phyloP scores from a whole-genome alignment of 2,329 filamentous ascomycete species.

The Aspergillus ibericus region DNA sequence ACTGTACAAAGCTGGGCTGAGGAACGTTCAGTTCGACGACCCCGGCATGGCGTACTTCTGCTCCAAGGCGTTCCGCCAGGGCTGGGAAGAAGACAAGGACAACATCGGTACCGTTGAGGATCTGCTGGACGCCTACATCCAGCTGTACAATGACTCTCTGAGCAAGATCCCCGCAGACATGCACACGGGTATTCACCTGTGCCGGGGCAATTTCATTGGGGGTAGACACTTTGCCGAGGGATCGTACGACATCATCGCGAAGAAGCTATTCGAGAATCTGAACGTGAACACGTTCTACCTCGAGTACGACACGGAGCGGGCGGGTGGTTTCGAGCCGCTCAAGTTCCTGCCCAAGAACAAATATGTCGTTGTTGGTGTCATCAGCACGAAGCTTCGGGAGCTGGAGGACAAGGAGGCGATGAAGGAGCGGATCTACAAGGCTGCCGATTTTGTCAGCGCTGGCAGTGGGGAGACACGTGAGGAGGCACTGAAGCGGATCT shows the following conservation, averaged over 20 bases:
- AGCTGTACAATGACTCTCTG: slow-evolving; percentile 2
- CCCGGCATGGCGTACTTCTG: slow-evolving; percentile 5
- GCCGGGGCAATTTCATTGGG: slow-evolving; percentile 3
- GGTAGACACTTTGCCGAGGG: slow-evolving; percentile 1
- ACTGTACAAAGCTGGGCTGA: neutral
- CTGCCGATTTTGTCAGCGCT: neutral
- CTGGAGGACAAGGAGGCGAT: slow-evolving; percentile 1
- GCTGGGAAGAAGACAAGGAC: neutral
- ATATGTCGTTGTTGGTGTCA: slow-evolving; percentile 2
- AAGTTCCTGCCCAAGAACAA: slow-evolving; percentile 1
- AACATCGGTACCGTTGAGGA: neutral
- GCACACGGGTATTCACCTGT: slow-evolving; percentile 1
- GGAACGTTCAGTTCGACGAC: slow-evolving; percentile 3
- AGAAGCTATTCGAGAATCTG: slow-evolving; percentile 2
- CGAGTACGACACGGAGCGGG: slow-evolving; percentile 3
- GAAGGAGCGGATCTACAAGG: slow-evolving; percentile 2
- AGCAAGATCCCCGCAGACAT: neutral
- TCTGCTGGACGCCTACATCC: slow-evolving; percentile 1
- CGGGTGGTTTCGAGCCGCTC: slow-evolving; percentile 1
- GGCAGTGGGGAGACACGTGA: slow-evolving; percentile 1
- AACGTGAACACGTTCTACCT: slow-evolving; percentile 4
- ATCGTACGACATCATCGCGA: slow-evolving; percentile 1
- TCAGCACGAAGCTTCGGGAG: slow-evolving; percentile 1
- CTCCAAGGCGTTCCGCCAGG: neutral
- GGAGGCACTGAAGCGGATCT: neutral